phyloP scores from a whole-genome alignment of 352 stramenopile genomes.

The Phytophthora megakarya region DNA sequence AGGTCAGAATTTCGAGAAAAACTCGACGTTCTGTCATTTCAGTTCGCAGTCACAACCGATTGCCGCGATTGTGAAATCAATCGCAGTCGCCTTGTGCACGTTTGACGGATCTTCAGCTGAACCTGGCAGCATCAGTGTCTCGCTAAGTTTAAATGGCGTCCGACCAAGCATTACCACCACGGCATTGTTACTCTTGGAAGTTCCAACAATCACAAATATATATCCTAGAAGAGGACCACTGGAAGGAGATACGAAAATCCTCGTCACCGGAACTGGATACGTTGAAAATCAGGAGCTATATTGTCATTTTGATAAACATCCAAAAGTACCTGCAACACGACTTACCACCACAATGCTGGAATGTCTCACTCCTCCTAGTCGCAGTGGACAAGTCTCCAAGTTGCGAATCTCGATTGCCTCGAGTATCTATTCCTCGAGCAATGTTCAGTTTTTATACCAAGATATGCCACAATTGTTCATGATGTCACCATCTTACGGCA shows the following conservation, averaged over 20 bases:
- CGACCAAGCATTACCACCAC: conserved; percentile 6
- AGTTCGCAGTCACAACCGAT: conserved; percentile 9
- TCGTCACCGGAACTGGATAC: conserved; percentile 26
- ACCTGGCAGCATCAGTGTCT: conserved; percentile 13
- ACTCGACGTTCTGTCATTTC: conserved; percentile 38
- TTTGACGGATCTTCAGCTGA: conserved; percentile 16
- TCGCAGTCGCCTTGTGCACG: conserved; percentile 23
- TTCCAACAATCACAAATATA: conserved; percentile 24
- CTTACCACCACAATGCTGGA: conserved; percentile 23
- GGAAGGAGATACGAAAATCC: conserved; percentile 27
- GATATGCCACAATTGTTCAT: conserved; percentile 25
- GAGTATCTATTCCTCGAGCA: conserved; percentile 29
- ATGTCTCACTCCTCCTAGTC: conserved; percentile 30
- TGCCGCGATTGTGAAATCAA: conserved; percentile 19
- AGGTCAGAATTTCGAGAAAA: conserved; percentile 33
- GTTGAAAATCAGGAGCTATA: conserved; percentile 17
- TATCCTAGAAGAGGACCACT: conserved; percentile 26
- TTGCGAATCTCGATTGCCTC: conserved; percentile 32
- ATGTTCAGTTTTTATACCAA: conserved; percentile 27
- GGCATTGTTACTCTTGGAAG: conserved; percentile 18
- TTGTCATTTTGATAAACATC: conserved; percentile 37
- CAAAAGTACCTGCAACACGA: conserved; percentile 4
- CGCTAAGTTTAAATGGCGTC: conserved; percentile 20
- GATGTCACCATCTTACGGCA: conserved; percentile 34
- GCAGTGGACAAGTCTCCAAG: conserved; percentile 8